Percentiles rank a stretch among this genome's conserved stretches.
These are phyloP conservation scores for Volvox reticuliferus DNA, from an alignment of 139 green algal species.

Conservation along the genomic window DNA sequence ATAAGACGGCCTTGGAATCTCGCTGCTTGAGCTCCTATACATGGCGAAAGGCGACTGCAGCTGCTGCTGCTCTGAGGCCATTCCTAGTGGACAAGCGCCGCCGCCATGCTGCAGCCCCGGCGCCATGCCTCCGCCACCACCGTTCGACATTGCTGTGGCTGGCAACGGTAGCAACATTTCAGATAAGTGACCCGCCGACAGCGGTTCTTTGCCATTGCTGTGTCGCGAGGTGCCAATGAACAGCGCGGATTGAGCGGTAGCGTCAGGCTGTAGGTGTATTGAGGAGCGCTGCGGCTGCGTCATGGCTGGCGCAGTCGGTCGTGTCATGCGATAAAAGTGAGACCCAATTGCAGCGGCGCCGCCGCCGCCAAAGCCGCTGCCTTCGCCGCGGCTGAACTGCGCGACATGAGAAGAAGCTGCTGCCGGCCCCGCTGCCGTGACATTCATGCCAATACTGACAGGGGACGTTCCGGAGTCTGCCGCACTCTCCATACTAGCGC, in stretches of 20 bases:
- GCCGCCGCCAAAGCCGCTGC: background rate
- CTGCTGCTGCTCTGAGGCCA: background rate
- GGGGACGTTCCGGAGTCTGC: too few species aligned
- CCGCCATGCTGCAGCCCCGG: background rate
- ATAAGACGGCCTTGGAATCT: background rate
- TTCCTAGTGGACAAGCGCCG: too few species aligned
- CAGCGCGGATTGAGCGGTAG: background rate
- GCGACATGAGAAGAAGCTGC: too few species aligned
- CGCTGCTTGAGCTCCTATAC: background rate
- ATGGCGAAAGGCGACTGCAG: background rate
- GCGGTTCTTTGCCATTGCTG: background rate
- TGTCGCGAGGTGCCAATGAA: background rate
- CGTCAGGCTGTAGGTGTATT: background rate
- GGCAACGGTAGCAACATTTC: background rate
- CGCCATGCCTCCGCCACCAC: background rate
- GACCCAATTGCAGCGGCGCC: background rate
- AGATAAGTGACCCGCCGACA: background rate
- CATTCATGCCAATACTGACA: too few species aligned
- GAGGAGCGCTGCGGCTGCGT: background rate
- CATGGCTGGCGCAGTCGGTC: background rate
- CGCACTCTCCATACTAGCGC: too few species aligned
- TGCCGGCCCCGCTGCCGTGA: too few species aligned
- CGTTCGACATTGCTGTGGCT: background rate
- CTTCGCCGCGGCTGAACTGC: too few species aligned
- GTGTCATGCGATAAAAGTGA: too few species aligned